Base-by-base conservation (phyloP, 768 basidiomycete species). In the Suillus fuscotomentosus region DNA sequence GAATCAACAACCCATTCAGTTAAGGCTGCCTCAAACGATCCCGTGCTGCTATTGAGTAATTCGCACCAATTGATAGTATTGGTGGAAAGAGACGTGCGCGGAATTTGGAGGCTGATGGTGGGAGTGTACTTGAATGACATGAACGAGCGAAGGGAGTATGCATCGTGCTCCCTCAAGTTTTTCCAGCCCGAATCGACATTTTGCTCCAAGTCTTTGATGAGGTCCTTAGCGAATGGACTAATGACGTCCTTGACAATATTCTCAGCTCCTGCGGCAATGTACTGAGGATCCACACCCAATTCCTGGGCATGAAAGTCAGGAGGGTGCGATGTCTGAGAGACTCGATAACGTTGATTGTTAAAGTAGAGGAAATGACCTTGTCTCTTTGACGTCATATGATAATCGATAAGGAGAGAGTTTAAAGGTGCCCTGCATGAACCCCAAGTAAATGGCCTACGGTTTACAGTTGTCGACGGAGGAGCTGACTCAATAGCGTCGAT, bases 11-110 rank as follows among this genome's bases (percentile, higher is more conserved):
- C 72, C 1, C 69, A 67, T 65, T 81, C 79, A 0, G 76, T 65
- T 51, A 81, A 67, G 14, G 72, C 73, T 0, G 70, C 68, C 63
- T 81, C 76, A 66, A 73, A 81, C 63, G 69, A 72, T 1, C 73
- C 76, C 3, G 72, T 72, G 36, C 66, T 70, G 17, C 67, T 70
- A 38, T 70, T 72, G 13, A 80, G 73, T 8, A 75, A 75, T 55
- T 77, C 76, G 63, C 68, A 45, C 67, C 64, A 9, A 60, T 50
- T 50, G 48, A 50, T 50, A 8, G 14, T 14, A 3, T 50, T 50
- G 22, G 48, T 50, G 14, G 48, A 6, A 50, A 50, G 48, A 24
- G 3, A 10, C 14, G 7, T 50, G 6, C 5, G 24, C 24, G 48
- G 48, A 14, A 50, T 11, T 36, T 22, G n/a, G 13, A 34, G 45